Percentiles rank a stretch among this genome's conserved stretches.
Evolutionary conservation across 202 grass and related monocot species (phyloP).

Genomic region (Panicum hallii): DNA sequence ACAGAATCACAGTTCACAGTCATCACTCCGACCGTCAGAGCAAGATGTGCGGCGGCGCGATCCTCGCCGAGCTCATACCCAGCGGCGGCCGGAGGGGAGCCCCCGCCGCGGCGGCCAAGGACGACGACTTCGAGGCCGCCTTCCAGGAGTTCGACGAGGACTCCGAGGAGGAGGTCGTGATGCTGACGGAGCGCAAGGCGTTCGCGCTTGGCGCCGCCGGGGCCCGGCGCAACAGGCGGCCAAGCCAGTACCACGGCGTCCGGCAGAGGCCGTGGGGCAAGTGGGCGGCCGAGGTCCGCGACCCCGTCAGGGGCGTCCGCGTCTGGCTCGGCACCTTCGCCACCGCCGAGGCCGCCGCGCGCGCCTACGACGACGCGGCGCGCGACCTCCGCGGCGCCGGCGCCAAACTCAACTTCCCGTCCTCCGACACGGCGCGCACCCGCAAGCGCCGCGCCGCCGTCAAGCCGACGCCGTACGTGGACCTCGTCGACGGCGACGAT

Average conservation of each 20-base stretch:
- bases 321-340: slow-evolving; percentile 82
- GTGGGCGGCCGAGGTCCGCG: slow-evolving; percentile 78
- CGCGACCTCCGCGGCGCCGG: slow-evolving; percentile 40
- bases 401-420: slow-evolving; percentile 41
- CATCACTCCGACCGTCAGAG: background rate
- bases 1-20: background rate
- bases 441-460: background rate
- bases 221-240: background rate
- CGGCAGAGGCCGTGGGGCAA: slow-evolving; percentile 64
- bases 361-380: slow-evolving; percentile 65
- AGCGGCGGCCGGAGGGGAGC: background rate
- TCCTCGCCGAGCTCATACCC: slow-evolving; percentile 38
- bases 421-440: background rate
- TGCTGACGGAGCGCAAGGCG: background rate
- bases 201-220: background rate
- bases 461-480: background rate
- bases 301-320: slow-evolving; percentile 62
- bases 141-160: slow-evolving; percentile 24
- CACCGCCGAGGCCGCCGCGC: slow-evolving; percentile 63
- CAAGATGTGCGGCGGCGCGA: slow-evolving; percentile 36
- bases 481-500: background rate
- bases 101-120: background rate
- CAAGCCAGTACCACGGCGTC: slow-evolving; percentile 50
- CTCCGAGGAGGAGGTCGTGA: background rate
- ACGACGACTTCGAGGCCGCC: slow-evolving; percentile 36